Evolutionary conservation across 1,284 basidiomycete genomes (phyloP).

Genomic region (Mrakiaceae sp.): DNA sequence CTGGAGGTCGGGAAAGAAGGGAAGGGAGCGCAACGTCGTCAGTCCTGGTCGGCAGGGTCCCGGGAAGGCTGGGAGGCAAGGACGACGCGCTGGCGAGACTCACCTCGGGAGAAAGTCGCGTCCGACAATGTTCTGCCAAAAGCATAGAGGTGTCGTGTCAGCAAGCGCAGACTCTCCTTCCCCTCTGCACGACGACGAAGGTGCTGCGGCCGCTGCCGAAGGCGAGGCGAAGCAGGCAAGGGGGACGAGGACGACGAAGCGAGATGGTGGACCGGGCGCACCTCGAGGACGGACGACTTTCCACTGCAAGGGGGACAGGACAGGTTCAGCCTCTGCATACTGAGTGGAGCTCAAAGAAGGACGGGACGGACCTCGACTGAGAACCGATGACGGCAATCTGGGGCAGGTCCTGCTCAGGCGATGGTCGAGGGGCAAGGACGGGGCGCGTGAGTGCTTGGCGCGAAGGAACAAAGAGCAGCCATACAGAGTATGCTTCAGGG

Average conservation of each 20-base stretch:
- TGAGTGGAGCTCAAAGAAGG: background rate
- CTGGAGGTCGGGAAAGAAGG: background rate
- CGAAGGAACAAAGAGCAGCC: too few relatives aligned
- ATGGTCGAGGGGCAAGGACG: background rate
- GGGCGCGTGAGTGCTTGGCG: background rate
- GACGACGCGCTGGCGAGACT: conserved; percentile 34
- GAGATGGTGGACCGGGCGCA: conserved; percentile 20
- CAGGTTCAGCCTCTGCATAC: background rate
- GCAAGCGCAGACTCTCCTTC: background rate
- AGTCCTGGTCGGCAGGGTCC: background rate
- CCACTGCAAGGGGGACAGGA: conserved; percentile 21
- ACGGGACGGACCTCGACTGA: conserved; percentile 36
- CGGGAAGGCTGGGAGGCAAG: background rate
- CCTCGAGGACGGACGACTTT: conserved; percentile 43
- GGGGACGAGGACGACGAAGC: background rate
- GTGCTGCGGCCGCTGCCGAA: too few relatives aligned
- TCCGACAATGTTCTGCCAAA: conserved; percentile 79
- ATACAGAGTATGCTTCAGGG: background rate
- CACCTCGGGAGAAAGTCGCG: conserved; percentile 95
- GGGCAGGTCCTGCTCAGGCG: conserved; percentile 37
- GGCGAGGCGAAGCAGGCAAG: background rate
- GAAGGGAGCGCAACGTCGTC: background rate
- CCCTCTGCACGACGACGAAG: too few relatives aligned
- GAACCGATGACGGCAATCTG: conserved; percentile 46
- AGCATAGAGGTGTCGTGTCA: background rate